Evolutionary conservation across 1,284 basidiomycete species (phyloP).

Genomic region (Fomes fomentarius): DNA sequence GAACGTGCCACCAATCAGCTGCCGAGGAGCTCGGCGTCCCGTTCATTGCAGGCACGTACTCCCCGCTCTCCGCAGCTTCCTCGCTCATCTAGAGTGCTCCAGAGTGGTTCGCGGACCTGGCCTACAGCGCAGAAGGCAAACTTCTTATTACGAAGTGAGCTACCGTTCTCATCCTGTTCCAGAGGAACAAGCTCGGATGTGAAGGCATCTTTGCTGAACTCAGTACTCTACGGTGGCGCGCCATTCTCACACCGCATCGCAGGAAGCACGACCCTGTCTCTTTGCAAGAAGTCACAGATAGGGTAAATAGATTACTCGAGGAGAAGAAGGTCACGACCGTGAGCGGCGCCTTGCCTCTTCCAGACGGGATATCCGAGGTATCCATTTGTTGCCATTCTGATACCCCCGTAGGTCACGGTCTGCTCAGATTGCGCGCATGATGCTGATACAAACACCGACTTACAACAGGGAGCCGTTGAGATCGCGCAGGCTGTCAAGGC

Average conservation of each 20-base stretch:
- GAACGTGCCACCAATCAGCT: constrained; percentile 59
- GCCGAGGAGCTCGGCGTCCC: constrained; percentile 52
- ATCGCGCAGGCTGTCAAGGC: constrained; percentile 51
- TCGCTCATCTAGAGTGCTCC: neutral
- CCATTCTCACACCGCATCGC: neutral
- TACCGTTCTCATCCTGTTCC: too few relatives aligned
- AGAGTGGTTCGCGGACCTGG: constrained; percentile 70
- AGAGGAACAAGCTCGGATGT: constrained; percentile 2
- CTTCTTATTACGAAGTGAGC: constrained; percentile 58
- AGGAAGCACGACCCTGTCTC: constrained; percentile 57
- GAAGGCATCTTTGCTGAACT: too few relatives aligned
- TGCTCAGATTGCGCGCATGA: neutral
- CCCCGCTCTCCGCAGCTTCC: neutral
- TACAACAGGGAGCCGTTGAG: constrained; percentile 52
- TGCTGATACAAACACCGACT: neutral
- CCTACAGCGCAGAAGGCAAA: constrained; percentile 56
- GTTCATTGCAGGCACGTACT: constrained; percentile 56
- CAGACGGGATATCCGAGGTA: constrained; percentile 47
- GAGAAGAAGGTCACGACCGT: constrained; percentile 46
- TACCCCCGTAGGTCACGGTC: constrained; percentile 50
- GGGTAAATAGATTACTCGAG: constrained; percentile 39
- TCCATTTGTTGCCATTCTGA: constrained; percentile 71
- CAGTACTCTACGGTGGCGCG: too few relatives aligned
- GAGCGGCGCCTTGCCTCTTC: constrained; percentile 46
- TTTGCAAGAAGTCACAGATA: constrained; percentile 43